Conservation (phyloP, 1,284 basidiomycete species). For the Ceratobasidium sp. region DNA sequence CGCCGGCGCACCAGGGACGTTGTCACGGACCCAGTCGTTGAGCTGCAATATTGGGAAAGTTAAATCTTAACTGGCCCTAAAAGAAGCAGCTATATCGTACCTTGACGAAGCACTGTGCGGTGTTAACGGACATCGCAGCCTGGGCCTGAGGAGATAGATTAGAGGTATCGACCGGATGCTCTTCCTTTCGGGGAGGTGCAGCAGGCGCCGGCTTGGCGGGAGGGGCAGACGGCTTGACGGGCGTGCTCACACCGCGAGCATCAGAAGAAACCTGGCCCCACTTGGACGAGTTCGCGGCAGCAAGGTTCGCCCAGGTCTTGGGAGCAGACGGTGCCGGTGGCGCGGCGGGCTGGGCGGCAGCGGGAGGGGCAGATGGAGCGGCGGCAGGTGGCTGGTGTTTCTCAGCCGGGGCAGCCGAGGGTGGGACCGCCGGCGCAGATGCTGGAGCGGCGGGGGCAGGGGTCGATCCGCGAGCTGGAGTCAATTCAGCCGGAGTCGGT, state of each 20-base stretch:
- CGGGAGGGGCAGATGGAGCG: conserved; percentile 52
- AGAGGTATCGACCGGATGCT: conserved; percentile 44
- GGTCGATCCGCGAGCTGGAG: conserved; percentile 49
- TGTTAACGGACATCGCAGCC: conserved; percentile 71
- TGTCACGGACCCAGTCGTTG: conserved; percentile 41
- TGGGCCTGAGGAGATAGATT: conserved; percentile 57
- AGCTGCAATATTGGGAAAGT: conserved; percentile 4
- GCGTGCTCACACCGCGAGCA: conserved; percentile 65
- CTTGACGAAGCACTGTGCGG: conserved; percentile 89
- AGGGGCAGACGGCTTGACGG: conserved; percentile 66
- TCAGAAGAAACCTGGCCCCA: conserved; percentile 85
- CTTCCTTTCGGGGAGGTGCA: conserved; percentile 44
- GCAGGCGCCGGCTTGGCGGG: conserved; percentile 64
- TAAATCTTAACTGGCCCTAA: conserved; percentile 20
- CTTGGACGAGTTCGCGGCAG: conserved; percentile 79
- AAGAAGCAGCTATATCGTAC: conserved; percentile 56
- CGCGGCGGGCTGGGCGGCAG: conserved; percentile 56
- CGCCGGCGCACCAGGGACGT: conserved; percentile 35
- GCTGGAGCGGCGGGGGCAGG: conserved; percentile 54
- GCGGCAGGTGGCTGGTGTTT: conserved; percentile 54
- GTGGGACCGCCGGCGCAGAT: conserved; percentile 47
- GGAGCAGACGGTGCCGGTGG: conserved; percentile 67
- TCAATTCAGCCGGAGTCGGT: conserved; percentile 45
- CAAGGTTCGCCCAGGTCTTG: conserved; percentile 92
- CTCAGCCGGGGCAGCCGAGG: conserved; percentile 49